Base-by-base conservation (phyloP, 768 basidiomycete genomes). In the Leccinellum rugosiceps region DNA sequence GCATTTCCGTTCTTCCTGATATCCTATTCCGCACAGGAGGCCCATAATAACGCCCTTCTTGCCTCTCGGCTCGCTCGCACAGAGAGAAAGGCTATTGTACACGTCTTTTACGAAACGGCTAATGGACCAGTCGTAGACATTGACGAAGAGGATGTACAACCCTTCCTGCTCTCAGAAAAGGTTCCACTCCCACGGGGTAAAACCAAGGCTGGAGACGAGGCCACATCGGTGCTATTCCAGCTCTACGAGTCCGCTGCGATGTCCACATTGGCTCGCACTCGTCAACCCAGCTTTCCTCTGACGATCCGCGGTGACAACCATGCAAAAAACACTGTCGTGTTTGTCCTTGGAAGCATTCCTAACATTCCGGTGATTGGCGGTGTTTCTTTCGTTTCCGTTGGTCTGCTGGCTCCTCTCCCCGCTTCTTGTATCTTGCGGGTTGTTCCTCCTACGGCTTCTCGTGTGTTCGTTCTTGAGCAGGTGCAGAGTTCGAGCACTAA, bases 11-110 rank as follows among this genome's bases (percentile, higher is more conserved):
- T 25, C 25, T 25, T 25, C 90, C 90, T 98, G 50, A 78, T 95
- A 65, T 95, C 93, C 6, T 79, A 83, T 34, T 84, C 82, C 1
- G 70, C 84, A 3, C 89, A 93, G 68, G 82, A 94, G 67, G 92
- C 94, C 4, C 90, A 96, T 64, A 92, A 95, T 68, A 87, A 98
- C 71, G 90, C 93, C 23, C 75, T 98, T 34, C 81, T 98, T 17
- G 92, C 93, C 14, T 86, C 91, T 51, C 83, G 87, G 44, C 74
- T 98, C 50, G 92, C 96, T 0, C 80, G 80, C 35, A 71, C 79
- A 7, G 84, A 89, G 64, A 77, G 78, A 55, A 88, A 83, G 63
- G 86, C 87, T 6, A 91, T 96, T n/a, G 77, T 97, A 25, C 96
- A 98, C 69, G 85, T 82, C 14, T 97, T 94, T 73, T 85, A 88